Base-by-base conservation (phyloP, 208 protist species). In the Acanthamoeba pearcei region DNA sequence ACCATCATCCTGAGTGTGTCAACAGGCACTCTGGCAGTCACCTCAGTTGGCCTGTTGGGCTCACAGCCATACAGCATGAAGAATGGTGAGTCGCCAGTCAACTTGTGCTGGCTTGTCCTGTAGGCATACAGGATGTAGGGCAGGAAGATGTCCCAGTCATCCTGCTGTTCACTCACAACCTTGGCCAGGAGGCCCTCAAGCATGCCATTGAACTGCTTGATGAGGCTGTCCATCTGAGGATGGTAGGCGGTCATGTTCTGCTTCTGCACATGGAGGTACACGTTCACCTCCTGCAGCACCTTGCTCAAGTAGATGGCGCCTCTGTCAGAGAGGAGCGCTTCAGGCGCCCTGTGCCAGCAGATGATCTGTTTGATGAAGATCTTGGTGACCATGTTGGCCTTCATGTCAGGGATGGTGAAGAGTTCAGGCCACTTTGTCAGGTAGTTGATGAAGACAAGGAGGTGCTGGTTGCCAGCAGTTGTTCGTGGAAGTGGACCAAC, bases 211-310 rank as follows among this genome's bases (percentile, higher is more conserved):
- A 96, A 89, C 0, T 82, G 49, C 83, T 96, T 94, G 6, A 95
- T 85, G 5, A 72, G 66, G 35, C 95, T 95, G 72, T 96, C 90
- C 5, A 86, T 95, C 57, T 96, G 80, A 13, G 95, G 95, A 42
- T 96, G 95, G 68, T 96, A 92, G n/a, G 86, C 27, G 0, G 86
- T 66, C 24, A 86, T 96, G 22, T 66, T 46, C 35, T 90, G 0
- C 78, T 96, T 86, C 9, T 35, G 60, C 10, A 96, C 80, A 6
- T 22, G 29, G 19, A 96, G 91, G 6, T 38, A 92, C 2, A 0
- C 35, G 46, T 83, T 90, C 5, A 96, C n/a, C 24, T 88, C 4
- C 27, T 64, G 0, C 2, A 94, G 68, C 13, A 96, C 6, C 55
- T 96, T 35, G 32, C 76, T 51, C 17, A 78, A n/a, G 49, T 94